Evolutionary conservation across 2,329 filamentous ascomycete species (phyloP), one percentile per base, ranked within the genome.

Genomic region (Apiospora saccharicola): DNA sequence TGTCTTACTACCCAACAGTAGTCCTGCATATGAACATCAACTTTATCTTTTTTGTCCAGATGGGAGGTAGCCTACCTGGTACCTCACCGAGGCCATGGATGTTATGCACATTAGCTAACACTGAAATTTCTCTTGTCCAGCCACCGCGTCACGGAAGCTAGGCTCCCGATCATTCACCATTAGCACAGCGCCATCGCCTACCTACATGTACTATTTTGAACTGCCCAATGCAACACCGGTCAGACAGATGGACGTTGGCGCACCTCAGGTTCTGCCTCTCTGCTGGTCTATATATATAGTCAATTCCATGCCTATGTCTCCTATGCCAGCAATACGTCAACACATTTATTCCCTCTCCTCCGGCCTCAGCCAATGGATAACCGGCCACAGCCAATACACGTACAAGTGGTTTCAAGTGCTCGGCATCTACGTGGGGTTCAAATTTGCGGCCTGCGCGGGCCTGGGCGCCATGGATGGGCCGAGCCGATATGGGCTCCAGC

Each of bases 381-480:
- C 12, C 22, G 19, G 3, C 57, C 19, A 37, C 30, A 30, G 22
- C 57, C 34, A n/a, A n/a, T 13, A 10, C 13, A 37, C 19, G 34
- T 41, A 41, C 2, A 57, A 57, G 16, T 57, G 30, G 57, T 64
- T 64, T 64, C 57, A 64, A 24, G 7, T 41, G 57, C 34, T 64
- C 57, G 57, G 57, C 57, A 64, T 41, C 57, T n/a, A 64, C 57
- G 57, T 64, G 57, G 57, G 53, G 57, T 64, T 41, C 57, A 64
- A 64, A 64, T 64, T 64, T 64, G 57, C 34, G 57, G 30, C 34
- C 57, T 64, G 57, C 57, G 57, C 57, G 57, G 57, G 57, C 57
- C 57, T 64, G 57, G 57, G 57, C 57, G 57, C 57, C 57, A 64
- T 64, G 57, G 34, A 64, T 64, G 57, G 57, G 57, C 57, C 57